Evolutionary conservation across 129 eudicot genomes (phyloP).

Genomic region (Arctium lappa): DNA sequence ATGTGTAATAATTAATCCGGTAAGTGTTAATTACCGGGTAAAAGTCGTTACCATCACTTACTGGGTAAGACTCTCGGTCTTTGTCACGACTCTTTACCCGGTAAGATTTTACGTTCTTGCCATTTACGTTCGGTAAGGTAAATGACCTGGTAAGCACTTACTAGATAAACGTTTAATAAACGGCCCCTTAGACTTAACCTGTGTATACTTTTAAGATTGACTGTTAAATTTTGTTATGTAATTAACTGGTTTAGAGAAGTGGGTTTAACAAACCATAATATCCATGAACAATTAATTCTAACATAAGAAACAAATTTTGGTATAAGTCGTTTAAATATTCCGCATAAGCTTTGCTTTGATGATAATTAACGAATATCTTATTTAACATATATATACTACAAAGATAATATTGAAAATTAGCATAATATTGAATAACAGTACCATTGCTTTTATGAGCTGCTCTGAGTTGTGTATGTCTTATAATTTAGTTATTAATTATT

Average conservation of each 20-base stretch:
- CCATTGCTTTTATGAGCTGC: not conserved
- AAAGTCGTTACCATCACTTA: too few species aligned
- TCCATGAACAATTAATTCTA: not conserved
- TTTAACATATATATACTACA: not conserved
- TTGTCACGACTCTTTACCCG: too few species aligned
- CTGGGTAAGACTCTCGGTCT: too few species aligned
- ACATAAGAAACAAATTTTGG: not conserved
- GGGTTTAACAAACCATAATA: not conserved
- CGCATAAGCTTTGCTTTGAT: not conserved
- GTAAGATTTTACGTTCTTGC: too few species aligned
- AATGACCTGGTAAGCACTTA: too few species aligned
- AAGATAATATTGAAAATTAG: not conserved
- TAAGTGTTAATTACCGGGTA: too few species aligned
- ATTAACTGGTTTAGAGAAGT: not conserved
- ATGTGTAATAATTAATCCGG: too few species aligned
- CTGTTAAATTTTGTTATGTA: too few species aligned
- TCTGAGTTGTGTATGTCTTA: not conserved
- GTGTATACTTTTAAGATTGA: too few species aligned
- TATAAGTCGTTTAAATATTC: not conserved
- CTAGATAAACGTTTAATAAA: too few species aligned
- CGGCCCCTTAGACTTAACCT: too few species aligned
- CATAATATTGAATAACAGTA: not conserved
- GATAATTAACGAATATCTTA: not conserved
- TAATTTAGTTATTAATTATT: not conserved
- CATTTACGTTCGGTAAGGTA: too few species aligned